Conservation (phyloP, 2,329 filamentous ascomycete species). For the Pseudocercospora fuligena region DNA sequence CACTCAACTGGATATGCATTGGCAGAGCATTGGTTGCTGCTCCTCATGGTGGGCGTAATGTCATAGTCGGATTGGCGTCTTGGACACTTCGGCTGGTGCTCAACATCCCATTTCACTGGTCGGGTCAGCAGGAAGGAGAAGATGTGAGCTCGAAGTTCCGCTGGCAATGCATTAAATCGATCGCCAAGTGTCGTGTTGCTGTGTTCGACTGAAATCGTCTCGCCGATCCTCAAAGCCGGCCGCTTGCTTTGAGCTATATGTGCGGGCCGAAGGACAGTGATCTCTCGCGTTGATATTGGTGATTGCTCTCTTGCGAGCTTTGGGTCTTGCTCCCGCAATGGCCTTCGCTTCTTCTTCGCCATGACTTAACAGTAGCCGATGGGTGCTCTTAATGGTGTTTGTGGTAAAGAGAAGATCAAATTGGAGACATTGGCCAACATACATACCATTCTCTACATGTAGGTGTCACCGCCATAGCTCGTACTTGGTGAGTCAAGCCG, state of each 20-base stretch:
- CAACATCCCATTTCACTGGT: constrained; percentile 25
- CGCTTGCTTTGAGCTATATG: constrained; percentile 9
- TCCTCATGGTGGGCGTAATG: background rate
- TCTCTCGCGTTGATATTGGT: background rate
- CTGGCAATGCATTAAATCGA: constrained; percentile 26
- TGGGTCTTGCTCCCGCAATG: background rate
- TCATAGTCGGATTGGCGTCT: constrained; percentile 5
- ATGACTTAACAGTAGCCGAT: background rate
- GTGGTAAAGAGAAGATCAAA: background rate
- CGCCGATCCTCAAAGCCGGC: background rate
- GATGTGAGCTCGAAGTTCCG: constrained; percentile 25
- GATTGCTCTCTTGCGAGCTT: background rate
- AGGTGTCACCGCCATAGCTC: background rate
- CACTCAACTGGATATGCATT: background rate
- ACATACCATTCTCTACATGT: background rate
- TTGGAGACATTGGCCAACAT: background rate
- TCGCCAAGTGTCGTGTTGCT: constrained; percentile 13
- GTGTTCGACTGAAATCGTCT: background rate
- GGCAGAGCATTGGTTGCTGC: background rate
- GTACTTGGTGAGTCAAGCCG: background rate
- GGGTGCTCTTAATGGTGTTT: background rate
- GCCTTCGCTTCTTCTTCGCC: background rate
- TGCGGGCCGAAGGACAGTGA: background rate
- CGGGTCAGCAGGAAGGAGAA: constrained; percentile 24
- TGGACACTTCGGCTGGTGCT: constrained; percentile 14